A percentile compares a stretch with the other conserved stretches of the same genome.
phyloP scores from a whole-genome alignment of 163 green algal species.

The Prototheca wickerhamii region DNA sequence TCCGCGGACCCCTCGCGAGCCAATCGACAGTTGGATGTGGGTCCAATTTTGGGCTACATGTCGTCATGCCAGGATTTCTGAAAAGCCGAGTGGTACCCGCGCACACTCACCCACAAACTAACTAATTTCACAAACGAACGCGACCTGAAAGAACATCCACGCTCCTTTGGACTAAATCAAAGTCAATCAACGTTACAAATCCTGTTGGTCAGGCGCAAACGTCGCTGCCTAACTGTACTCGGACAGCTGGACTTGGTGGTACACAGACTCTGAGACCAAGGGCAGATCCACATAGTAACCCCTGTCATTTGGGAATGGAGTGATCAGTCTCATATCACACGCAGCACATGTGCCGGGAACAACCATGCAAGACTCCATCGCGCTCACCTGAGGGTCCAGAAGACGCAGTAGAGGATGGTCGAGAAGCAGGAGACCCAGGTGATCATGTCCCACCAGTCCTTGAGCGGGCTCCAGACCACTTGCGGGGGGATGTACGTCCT shows the following conservation, averaged over 20 bases:
- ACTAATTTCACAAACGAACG: no score
- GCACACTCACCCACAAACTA: no score
- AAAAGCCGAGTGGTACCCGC: no score
- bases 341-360: no score
- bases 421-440: constrained; percentile 46
- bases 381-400: constrained; percentile 53
- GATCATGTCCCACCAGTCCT: constrained; percentile 47
- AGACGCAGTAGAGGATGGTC: constrained; percentile 61
- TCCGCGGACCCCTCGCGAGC: background rate
- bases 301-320: no score
- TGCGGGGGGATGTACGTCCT: constrained; percentile 61
- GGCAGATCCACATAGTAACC: constrained; percentile 62
- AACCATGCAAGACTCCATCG: background rate
- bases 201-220: no score
- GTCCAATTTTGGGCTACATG: no score
- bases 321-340: no score
- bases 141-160: no score
- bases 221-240: constrained; percentile 19
- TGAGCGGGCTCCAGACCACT: constrained; percentile 40
- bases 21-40: background rate
- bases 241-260: constrained; percentile 56
- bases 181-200: no score
- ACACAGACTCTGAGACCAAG: constrained; percentile 65
- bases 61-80: no score
- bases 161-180: background rate